phyloP scores from a whole-genome alignment of 2,329 filamentous ascomycete genomes.

The Passalora sequoiae region DNA sequence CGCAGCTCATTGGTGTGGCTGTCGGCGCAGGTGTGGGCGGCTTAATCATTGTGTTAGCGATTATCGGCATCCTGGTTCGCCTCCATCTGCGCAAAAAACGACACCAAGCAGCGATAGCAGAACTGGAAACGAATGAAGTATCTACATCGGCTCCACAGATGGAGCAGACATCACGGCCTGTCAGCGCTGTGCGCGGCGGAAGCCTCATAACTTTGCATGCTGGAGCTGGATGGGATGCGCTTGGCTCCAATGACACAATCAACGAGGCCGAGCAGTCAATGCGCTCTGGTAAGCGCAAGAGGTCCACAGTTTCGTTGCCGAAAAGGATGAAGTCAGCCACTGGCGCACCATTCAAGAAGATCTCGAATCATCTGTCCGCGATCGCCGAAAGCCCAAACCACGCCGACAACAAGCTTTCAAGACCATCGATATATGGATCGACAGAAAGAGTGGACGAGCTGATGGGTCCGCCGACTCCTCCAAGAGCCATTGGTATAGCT shows the following conservation, averaged over 20 bases:
- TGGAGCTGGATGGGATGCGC: slow-evolving; percentile 38
- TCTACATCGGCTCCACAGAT: slow-evolving; percentile 15
- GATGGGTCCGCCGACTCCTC: not conserved
- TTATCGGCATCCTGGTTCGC: slow-evolving; percentile 23
- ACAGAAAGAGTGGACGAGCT: not conserved
- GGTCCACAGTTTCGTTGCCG: slow-evolving; percentile 22
- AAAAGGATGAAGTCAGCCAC: slow-evolving; percentile 20
- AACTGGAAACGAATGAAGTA: slow-evolving; percentile 23
- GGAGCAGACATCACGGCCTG: slow-evolving; percentile 20
- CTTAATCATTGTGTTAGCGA: slow-evolving; percentile 18
- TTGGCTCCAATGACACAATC: slow-evolving; percentile 38
- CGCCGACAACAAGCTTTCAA: slow-evolving; percentile 2
- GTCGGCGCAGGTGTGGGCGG: slow-evolving; percentile 26
- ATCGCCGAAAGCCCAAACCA: slow-evolving; percentile 38
- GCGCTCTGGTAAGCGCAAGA: slow-evolving; percentile 18
- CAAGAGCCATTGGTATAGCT: not conserved
- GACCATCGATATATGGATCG: not conserved
- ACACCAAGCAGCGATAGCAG: slow-evolving; percentile 24
- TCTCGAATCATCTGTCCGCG: slow-evolving; percentile 32
- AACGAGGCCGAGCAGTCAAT: slow-evolving; percentile 16
- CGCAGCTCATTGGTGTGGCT: slow-evolving; percentile 23
- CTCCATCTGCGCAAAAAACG: slow-evolving; percentile 20
- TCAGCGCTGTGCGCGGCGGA: slow-evolving; percentile 17
- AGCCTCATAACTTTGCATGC: slow-evolving; percentile 20
- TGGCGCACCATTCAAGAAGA: slow-evolving; percentile 21